phyloP scores from a whole-genome alignment of 2,329 filamentous ascomycete genomes.

The Catunica adiposa region DNA sequence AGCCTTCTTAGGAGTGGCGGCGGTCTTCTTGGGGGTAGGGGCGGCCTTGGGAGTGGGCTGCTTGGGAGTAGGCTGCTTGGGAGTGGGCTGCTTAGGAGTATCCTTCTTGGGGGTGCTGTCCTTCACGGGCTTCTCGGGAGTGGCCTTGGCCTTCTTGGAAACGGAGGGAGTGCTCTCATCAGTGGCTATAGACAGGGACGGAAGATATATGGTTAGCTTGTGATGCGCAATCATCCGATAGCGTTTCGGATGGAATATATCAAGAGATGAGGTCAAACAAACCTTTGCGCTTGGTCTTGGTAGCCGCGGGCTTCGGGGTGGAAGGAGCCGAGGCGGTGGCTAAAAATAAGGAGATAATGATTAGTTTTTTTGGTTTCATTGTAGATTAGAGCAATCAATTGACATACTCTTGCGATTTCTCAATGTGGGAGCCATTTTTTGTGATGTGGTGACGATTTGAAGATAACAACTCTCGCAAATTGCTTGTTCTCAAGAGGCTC shows the following conservation, averaged over 20 bases:
- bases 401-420: constrained; percentile 23
- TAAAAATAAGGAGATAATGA: constrained; percentile 2
- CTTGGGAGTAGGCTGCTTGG: constrained; percentile 18
- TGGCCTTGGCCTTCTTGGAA: constrained; percentile 19
- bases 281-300: constrained; percentile 23
- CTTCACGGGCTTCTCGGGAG: constrained; percentile 3
- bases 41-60: constrained; percentile 19
- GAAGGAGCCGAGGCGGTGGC: constrained; percentile 8
- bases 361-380: not conserved
- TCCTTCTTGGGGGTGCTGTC: not conserved
- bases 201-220: constrained; percentile 5
- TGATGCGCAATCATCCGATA: not conserved
- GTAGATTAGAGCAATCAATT: not conserved
- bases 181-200: constrained; percentile 21
- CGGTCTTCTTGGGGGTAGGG: constrained; percentile 21
- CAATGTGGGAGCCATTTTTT: constrained; percentile 31
- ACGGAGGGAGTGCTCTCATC: constrained; percentile 29
- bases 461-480: not conserved
- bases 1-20: constrained; percentile 22
- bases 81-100: constrained; percentile 16
- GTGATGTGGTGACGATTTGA: constrained; percentile 15
- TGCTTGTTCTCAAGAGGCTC: constrained; percentile 3
- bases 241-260: not conserved
- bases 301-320: constrained; percentile 13
- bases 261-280: constrained; percentile 10